phyloP scores from a whole-genome alignment of 192 early-diverging fungal genomes.

The Coemansia sp. region DNA sequence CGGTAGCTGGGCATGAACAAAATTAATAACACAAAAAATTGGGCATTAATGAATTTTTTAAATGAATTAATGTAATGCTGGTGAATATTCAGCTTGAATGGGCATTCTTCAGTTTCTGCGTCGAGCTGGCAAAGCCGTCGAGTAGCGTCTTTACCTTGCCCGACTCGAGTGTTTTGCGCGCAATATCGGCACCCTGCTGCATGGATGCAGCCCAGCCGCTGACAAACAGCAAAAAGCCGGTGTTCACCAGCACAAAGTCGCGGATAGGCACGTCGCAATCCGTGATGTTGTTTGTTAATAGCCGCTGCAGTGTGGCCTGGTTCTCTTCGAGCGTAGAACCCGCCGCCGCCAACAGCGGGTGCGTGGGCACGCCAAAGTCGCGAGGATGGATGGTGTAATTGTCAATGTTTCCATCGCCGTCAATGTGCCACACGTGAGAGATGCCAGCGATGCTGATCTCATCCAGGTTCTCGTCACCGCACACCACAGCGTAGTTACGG shows the following conservation, averaged over 20 bases:
- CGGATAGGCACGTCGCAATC: constrained; percentile 63
- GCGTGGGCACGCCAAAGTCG: constrained; percentile 83
- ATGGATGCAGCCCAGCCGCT: constrained; percentile 70
- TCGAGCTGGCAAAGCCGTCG: constrained; percentile 58
- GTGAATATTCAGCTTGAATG: too few species aligned
- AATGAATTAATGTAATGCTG: not conserved
- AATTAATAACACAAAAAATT: too few species aligned
- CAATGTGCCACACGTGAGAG: constrained; percentile 87
- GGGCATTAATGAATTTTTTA: too few species aligned
- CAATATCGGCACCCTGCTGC: constrained; percentile 74
- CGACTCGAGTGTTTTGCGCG: constrained; percentile 68
- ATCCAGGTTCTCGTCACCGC: constrained; percentile 87
- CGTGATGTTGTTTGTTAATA: constrained; percentile 67
- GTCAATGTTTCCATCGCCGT: constrained; percentile 58
- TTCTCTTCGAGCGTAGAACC: constrained; percentile 73
- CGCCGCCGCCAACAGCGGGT: constrained; percentile 67
- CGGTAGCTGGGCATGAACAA: too few species aligned
- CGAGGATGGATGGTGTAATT: constrained; percentile 68
- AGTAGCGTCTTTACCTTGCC: constrained; percentile 69
- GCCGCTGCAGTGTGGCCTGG: constrained; percentile 63
- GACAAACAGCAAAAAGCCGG: constrained; percentile 79
- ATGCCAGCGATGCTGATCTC: constrained; percentile 87
- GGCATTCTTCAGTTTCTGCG: constrained; percentile 15
- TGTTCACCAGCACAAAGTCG: constrained; percentile 92
- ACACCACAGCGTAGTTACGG: constrained; percentile 83